Evolutionary conservation across 2,329 filamentous ascomycete species (phyloP).

Genomic region (Epichloe gansuensis): DNA sequence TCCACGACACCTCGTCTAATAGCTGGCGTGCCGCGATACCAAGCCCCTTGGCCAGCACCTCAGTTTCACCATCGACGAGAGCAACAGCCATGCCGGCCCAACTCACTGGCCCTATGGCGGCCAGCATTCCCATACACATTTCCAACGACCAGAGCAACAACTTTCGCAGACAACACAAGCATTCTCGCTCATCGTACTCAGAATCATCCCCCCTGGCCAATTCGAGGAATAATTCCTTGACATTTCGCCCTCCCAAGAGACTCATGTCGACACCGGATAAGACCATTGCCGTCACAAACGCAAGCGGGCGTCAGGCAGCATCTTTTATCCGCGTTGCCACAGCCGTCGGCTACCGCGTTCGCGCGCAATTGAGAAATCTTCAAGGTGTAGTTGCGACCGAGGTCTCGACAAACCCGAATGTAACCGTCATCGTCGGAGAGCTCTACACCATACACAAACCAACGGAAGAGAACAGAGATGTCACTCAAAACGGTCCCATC

Average conservation of each 20-base stretch:
- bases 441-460: conserved; percentile 44
- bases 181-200: conserved; percentile 49
- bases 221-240: conserved; percentile 47
- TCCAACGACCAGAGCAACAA: conserved; percentile 22
- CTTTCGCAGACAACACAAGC: conserved; percentile 39
- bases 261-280: conserved; percentile 51
- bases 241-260: conserved; percentile 47
- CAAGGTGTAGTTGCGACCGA: conserved; percentile 83
- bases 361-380: conserved; percentile 77
- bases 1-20: neutral
- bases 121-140: conserved; percentile 26
- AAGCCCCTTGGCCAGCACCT: neutral
- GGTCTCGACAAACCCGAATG: conserved; percentile 67
- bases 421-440: conserved; percentile 51
- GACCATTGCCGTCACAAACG: conserved; percentile 90
- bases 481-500: conserved; percentile 55
- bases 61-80: neutral
- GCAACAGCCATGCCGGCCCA: conserved; percentile 25
- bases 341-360: conserved; percentile 85
- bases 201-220: conserved; percentile 41
- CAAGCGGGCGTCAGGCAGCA: conserved; percentile 87
- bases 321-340: conserved; percentile 90
- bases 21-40: neutral
- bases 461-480: conserved; percentile 41
- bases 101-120: conserved; percentile 24